phyloP scores from a whole-genome alignment of 2,329 filamentous ascomycete genomes.

The Aspergillus sp. region DNA sequence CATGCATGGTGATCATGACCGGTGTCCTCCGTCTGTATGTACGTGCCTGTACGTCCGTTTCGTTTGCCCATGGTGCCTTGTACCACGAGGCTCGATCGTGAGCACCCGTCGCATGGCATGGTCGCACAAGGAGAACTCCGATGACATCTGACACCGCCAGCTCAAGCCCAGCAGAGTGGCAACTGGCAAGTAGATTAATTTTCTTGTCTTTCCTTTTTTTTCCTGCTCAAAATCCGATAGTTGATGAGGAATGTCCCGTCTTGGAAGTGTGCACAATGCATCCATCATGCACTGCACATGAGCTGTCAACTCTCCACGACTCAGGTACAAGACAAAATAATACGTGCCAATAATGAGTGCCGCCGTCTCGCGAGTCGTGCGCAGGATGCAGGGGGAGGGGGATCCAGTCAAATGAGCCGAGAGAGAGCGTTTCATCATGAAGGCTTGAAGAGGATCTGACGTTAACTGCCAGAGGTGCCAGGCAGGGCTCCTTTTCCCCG shows the following conservation, averaged over 20 bases:
- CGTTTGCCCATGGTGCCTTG: conserved; percentile 8
- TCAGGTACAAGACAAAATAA: neutral
- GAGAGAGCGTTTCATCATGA: too few relatives aligned
- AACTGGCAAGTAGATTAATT: too few relatives aligned
- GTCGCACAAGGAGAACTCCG: conserved; percentile 15
- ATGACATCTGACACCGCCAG: conserved; percentile 7
- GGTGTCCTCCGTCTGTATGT: conserved; percentile 7
- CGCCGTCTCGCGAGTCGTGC: too few relatives aligned
- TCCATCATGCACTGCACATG: neutral
- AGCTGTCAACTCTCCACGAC: neutral
- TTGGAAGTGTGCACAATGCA: too few relatives aligned
- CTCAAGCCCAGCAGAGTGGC: too few relatives aligned
- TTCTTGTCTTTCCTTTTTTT: too few relatives aligned
- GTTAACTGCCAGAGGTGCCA: conserved; percentile 2
- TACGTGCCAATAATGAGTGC: too few relatives aligned
- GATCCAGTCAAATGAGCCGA: too few relatives aligned
- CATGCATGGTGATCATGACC: neutral
- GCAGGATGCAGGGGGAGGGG: too few relatives aligned
- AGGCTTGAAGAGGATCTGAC: neutral
- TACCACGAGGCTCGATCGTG: conserved; percentile 26
- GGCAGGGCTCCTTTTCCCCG: neutral
- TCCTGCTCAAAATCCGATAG: too few relatives aligned
- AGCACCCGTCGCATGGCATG: conserved; percentile 25
- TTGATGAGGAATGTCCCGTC: too few relatives aligned
- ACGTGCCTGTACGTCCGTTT: conserved; percentile 9